These are phyloP conservation scores for Colletotrichum incanum DNA, from an alignment of 2,329 filamentous ascomycete genomes.

Conservation along the genomic window DNA sequence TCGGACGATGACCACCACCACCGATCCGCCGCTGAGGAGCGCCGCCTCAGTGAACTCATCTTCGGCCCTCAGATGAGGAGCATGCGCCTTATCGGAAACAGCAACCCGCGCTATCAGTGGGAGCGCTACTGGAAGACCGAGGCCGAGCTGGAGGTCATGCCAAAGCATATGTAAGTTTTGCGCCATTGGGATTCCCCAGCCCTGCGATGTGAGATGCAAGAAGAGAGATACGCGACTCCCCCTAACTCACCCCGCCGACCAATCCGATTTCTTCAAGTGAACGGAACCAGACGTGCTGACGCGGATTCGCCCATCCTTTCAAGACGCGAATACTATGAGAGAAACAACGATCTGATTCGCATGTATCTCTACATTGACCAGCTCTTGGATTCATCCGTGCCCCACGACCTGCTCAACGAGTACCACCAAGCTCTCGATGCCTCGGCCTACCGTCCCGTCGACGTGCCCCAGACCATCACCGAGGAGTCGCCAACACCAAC, in stretches of 20 bases:
- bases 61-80: conserved; percentile 83
- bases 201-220: neutral
- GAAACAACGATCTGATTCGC: conserved; percentile 89
- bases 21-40: conserved; percentile 67
- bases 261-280: neutral
- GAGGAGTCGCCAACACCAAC: conserved; percentile 70
- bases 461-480: conserved; percentile 82
- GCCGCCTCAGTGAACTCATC: conserved; percentile 72
- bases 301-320: conserved; percentile 20
- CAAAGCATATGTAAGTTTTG: conserved; percentile 74
- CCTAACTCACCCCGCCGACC: neutral
- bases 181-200: conserved; percentile 5
- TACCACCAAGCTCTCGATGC: conserved; percentile 77
- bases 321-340: conserved; percentile 87
- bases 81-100: conserved; percentile 90
- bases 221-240: neutral
- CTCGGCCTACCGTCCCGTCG: conserved; percentile 67
- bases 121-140: conserved; percentile 89
- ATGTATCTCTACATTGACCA: conserved; percentile 96
- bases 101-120: conserved; percentile 89
- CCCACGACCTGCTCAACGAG: conserved; percentile 91
- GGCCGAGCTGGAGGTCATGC: conserved; percentile 80
- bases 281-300: conserved; percentile 20
- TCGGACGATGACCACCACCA: conserved; percentile 61
- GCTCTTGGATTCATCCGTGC: conserved; percentile 91